Evolutionary conservation across 768 basidiomycete genomes (phyloP), one percentile per base, ranked within the genome.

Genomic region (Russula sp.): DNA sequence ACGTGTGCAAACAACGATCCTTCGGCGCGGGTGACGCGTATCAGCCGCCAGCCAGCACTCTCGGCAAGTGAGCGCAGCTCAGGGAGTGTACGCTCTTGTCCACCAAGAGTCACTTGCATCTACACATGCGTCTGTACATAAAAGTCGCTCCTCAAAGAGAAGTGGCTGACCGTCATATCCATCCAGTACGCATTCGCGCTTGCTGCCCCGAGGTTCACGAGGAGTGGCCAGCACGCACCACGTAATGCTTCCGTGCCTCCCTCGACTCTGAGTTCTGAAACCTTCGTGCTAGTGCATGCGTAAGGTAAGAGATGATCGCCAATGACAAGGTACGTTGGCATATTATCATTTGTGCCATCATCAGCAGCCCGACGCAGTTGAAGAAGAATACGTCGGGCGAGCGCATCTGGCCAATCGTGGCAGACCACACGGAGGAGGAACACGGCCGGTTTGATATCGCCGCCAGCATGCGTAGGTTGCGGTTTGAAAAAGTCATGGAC

Each of bases 401-500:
- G 79, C 1, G 74, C 75, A 64, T 90, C 85, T 1, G 87, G 84
- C 88, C 89, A 90, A 68, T 92, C 89, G 66, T 92, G 89, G 38
- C 88, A 75, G 42, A 90, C 80, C 20, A 85, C 83, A 25, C 88
- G 82, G 35, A 90, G 75, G 38, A 90, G 75, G 69, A 85, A 92
- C 7, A 89, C 82, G 0, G 86, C 80, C 7, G 61, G 86, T 77
- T 56, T 80, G 71, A 55, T 76, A 69, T 45, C 35, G 16, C 13
- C 57, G 7, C 55, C 57, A 56, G 32, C 57, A 56, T 34, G 51
- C 46, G 2, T 2, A 11, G 60, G 60, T 50, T 91, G 89, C 0
- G 83, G 79, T 5, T 76, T 79, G 70, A 91, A 90, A 70, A 90
- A 91, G 73, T 90, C 87, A 67, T 91, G 88, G 1, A 79, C 86